A percentile compares a stretch with the other conserved stretches of the same genome.
Evolutionary conservation across 192 early-diverging fungal genomes (phyloP).

Genomic region (Pilobolus umbonatus): DNA sequence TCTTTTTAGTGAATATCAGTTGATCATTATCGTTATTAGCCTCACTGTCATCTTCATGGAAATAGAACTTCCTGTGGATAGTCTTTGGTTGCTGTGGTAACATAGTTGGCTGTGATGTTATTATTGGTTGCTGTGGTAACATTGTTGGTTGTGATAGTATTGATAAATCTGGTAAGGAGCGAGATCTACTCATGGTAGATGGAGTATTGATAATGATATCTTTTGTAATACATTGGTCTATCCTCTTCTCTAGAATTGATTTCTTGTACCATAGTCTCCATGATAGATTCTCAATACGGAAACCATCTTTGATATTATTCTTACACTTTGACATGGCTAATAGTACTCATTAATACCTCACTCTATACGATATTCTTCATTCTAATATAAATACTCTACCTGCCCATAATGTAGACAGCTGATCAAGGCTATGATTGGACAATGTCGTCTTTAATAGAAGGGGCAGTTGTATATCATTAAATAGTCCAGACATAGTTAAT

Average conservation of each 20-base stretch:
- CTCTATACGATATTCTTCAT: not conserved
- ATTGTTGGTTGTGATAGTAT: not conserved
- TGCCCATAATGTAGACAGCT: conserved; percentile 8
- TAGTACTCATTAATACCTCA: not conserved
- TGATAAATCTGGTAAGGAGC: conserved; percentile 12
- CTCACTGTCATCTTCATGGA: not conserved
- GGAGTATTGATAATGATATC: not conserved
- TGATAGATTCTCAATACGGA: conserved; percentile 30
- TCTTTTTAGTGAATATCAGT: conserved; percentile 13
- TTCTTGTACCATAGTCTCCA: conserved; percentile 36
- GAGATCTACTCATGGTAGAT: conserved; percentile 3
- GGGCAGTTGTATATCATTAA: conserved; percentile 9
- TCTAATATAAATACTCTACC: conserved; percentile 3
- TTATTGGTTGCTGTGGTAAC: not conserved
- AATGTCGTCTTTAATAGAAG: conserved; percentile 5
- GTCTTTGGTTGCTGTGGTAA: not conserved
- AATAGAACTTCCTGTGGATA: not conserved
- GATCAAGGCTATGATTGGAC: conserved; percentile 7
- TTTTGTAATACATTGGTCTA: conserved; percentile 2
- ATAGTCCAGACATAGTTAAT: not conserved
- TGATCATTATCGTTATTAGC: not conserved
- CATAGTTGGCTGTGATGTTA: not conserved
- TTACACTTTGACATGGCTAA: conserved; percentile 29
- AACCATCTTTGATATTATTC: conserved; percentile 21
- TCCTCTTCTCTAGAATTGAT: conserved; percentile 10